Percentiles rank a stretch among this genome's conserved stretches.
These are phyloP conservation scores for Dryas alaskensis DNA, from an alignment of 306 rosid species.

Conservation along the genomic window DNA sequence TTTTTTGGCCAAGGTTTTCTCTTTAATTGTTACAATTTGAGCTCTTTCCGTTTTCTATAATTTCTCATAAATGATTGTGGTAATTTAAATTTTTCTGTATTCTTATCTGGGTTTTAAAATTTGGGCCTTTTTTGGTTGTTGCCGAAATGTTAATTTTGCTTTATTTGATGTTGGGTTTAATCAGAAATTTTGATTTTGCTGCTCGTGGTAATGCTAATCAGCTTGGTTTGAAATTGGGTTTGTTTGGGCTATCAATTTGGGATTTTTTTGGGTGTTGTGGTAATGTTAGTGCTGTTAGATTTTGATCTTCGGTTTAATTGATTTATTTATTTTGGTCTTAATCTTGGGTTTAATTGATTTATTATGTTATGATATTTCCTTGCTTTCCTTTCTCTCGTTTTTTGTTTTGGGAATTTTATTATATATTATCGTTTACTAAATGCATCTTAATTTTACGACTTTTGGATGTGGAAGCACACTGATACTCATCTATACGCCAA, in stretches of 20 bases:
- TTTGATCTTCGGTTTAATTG: background rate
- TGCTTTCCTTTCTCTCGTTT: background rate
- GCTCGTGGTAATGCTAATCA: background rate
- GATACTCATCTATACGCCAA: background rate
- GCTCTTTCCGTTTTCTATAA: too few relatives aligned
- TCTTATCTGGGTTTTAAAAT: background rate
- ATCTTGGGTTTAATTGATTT: background rate
- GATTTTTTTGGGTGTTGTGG: background rate
- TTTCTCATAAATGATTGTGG: constrained; percentile 6
- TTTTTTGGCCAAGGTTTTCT: too few relatives aligned
- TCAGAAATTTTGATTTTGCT: background rate
- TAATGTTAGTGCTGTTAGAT: background rate
- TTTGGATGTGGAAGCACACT: background rate
- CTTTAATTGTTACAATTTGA: background rate
- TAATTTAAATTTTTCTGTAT: background rate
- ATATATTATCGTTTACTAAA: background rate
- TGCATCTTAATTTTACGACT: background rate
- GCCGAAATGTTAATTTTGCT: background rate
- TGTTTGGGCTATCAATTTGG: background rate
- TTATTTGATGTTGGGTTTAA: background rate
- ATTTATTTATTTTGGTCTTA: background rate
- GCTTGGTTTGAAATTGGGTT: background rate
- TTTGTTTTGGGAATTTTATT: background rate
- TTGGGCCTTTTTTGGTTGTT: background rate
- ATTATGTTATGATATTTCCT: background rate